These are phyloP conservation scores for Sporothrix variecibatus DNA, from an alignment of 2,329 filamentous ascomycete species.

Conservation along the genomic window DNA sequence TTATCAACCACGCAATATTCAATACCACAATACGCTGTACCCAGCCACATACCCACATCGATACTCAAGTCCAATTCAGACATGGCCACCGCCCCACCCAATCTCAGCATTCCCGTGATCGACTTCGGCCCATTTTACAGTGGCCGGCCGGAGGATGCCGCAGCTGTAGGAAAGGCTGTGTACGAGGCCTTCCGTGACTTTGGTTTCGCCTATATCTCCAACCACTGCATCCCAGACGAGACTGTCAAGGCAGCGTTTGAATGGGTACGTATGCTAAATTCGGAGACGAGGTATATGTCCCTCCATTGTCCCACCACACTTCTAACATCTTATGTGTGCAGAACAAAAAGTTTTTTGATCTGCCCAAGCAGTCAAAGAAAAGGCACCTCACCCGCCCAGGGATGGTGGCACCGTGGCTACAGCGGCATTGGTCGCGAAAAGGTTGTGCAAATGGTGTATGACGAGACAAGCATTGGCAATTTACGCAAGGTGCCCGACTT, in stretches of 20 bases:
- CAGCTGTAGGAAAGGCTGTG: conserved; percentile 25
- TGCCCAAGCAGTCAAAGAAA: conserved; percentile 39
- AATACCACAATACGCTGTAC: no score
- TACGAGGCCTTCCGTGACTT: conserved; percentile 37
- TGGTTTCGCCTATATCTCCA: conserved; percentile 41
- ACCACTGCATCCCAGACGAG: conserved; percentile 40
- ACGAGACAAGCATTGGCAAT: conserved; percentile 33
- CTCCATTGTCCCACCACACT: not conserved
- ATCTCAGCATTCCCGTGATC: conserved; percentile 27
- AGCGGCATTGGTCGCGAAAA: conserved; percentile 43
- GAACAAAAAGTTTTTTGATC: conserved; percentile 36
- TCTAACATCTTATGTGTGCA: not conserved
- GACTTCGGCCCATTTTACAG: conserved; percentile 27
- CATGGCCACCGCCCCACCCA: not conserved
- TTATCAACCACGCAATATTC: not conserved
- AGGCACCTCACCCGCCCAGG: conserved; percentile 41
- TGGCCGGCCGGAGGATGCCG: conserved; percentile 15
- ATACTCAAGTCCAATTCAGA: not conserved
- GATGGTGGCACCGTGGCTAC: conserved; percentile 43
- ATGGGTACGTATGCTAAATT: conserved; percentile 10
- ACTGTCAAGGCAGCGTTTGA: conserved; percentile 43
- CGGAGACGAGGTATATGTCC: no score
- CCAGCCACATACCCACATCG: not conserved
- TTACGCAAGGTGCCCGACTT: conserved; percentile 39
- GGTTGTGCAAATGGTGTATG: conserved; percentile 40